Base-by-base conservation (phyloP, 2,329 filamentous ascomycete genomes). In the Ascochyta viciae-villosae region DNA sequence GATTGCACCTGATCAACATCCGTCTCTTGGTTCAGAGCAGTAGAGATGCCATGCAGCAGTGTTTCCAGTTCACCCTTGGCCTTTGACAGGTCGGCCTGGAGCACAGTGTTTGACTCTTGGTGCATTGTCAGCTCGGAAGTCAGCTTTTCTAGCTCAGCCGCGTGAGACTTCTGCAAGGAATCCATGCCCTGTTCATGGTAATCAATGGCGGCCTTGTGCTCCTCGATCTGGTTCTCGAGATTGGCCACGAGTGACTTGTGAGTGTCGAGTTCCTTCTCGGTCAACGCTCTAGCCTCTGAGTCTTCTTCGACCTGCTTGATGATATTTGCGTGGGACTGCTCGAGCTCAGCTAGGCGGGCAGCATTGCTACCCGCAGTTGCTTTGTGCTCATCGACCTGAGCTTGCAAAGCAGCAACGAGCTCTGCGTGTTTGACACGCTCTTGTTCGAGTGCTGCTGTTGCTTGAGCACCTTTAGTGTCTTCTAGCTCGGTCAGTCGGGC, bases 301-400 rank as follows among this genome's bases (percentile, higher is more conserved):
- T 88, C 83, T 49, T 89, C 83, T 35, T 91, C 85, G 10, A 96
- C 82, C 66, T 94, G 85, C 42, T 83, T 77, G 66, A 87, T 85
- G 46, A 89, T 85, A 24, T 83, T 82, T 29, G 83, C 75, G 70
- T 96, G 89, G 4, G 88, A 85, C 61, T 87, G 78, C 74, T 96
- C 92, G 13, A 96, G 82, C 62, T 90, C 85, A 3, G 87, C 82
- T 27, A 96, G 87, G 66, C 88, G 90, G 35, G 83, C 73, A 12
- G 87, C 81, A 66, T 93, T 91, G 62, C 80, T 83, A 60, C 84
- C 83, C 65, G 96, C 88, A 34, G 90, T 85, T 3, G 83, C 79
- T 77, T 90, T 93, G 77, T 96, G 92, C 70, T 92, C 87, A 47
- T 93, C 87, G 49, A 97, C 88, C 71, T 96, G 89, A 56, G 78